Base-by-base conservation (phyloP, 2,329 filamentous ascomycete genomes). In the Didymella exigua region DNA sequence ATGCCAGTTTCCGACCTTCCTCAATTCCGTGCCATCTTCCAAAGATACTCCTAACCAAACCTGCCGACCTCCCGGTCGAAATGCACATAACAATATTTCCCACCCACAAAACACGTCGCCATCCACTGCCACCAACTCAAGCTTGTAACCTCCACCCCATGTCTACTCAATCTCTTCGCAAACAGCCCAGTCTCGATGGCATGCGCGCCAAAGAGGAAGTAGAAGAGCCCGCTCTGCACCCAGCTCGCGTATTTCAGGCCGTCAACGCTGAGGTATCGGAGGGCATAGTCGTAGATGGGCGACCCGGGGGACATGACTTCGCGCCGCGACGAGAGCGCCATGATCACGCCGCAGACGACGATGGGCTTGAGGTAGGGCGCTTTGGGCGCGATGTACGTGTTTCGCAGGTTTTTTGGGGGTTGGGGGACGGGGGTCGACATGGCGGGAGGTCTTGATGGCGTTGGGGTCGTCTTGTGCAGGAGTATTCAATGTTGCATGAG, bases 101-200 rank as follows among this genome's bases (percentile, higher is more conserved):
- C 65, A 0, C 66, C 65, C 2, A 68, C 49, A 41, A 65, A 70
- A 45, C 67, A 67, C 21, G 65, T 68, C 1, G 37, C 63, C 21
- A 69, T 57, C 66, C 66, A 68, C 46, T 68, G 62, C 38, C 47
- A 62, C 65, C 67, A 68, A 10, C 57, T 52, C 3, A 30, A 18
- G 29, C 64, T 66, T 11, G 45, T 11, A 1, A 61, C 38, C n/a
- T 55, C 44, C 1, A 70, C 54, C 0, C 67, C 62, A 33, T 65
- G 60, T 23, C 52, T 51, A 0, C 38, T 53, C 34, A 69, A 29
- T 18, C 58, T 49, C 41, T 53, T 59, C 5, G 59, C 56, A 19
- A 70, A 68, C 2, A 64, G 48, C 4, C 47, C 61, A 9, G 62
- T 63, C 37, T 69, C 66, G 3, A 68, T 50, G 1, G 58, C 58